phyloP scores from a whole-genome alignment of 805 yeast genomes.

The Candida awuae region DNA sequence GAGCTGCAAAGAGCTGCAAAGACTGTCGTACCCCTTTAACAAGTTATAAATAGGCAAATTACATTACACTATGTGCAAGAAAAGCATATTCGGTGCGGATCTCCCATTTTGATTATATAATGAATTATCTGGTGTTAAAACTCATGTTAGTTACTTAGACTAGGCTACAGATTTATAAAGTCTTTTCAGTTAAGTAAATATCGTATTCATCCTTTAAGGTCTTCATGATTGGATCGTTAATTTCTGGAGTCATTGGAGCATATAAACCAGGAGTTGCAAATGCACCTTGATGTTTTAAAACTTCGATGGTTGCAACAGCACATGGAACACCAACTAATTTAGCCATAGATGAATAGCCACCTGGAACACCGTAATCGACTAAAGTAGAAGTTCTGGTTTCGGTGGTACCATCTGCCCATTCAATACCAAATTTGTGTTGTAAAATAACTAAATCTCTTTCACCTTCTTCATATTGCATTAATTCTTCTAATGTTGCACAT shows the following conservation, averaged over 20 bases:
- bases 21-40: too few species aligned
- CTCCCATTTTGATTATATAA: too few species aligned
- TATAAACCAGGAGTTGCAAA: constrained; percentile 71
- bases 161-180: constrained; percentile 32
- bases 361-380: constrained; percentile 87
- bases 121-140: too few species aligned
- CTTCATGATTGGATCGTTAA: constrained; percentile 86
- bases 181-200: constrained; percentile 83
- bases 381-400: constrained; percentile 94
- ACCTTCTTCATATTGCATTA: constrained; percentile 92
- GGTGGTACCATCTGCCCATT: constrained; percentile 86
- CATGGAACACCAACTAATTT: constrained; percentile 97
- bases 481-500: constrained; percentile 91
- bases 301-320: constrained; percentile 86
- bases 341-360: constrained; percentile 97
- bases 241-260: constrained; percentile 89
- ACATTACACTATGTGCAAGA: too few species aligned
- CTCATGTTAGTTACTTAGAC: neutral
- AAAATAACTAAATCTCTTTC: constrained; percentile 93
- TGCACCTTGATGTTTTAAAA: constrained; percentile 60
- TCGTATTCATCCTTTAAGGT: constrained; percentile 84
- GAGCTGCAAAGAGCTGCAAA: neutral
- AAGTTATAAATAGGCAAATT: too few species aligned
- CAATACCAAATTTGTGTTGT: constrained; percentile 97
- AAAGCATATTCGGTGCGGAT: too few species aligned